phyloP scores from a whole-genome alignment of 2,329 filamentous ascomycete species.

The Grosmannia penicillata region DNA sequence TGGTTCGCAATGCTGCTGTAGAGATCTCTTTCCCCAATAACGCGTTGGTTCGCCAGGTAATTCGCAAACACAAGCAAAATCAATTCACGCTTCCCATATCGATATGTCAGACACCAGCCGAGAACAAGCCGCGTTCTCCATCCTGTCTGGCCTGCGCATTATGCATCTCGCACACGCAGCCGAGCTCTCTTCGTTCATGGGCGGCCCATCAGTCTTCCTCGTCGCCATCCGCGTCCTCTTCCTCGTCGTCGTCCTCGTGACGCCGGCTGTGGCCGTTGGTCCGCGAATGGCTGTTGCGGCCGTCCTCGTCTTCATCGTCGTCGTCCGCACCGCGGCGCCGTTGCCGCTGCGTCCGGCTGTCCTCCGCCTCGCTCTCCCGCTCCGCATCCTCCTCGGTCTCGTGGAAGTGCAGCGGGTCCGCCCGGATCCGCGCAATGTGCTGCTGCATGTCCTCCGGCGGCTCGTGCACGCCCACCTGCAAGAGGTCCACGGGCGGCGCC shows the following conservation, averaged over 20 bases:
- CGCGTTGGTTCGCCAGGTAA: too few relatives aligned
- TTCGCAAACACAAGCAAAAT: too few relatives aligned
- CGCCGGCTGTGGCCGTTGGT: conserved; percentile 6
- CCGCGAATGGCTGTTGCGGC: conserved; percentile 4
- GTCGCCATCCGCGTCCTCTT: conserved; percentile 30
- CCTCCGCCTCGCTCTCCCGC: conserved; percentile 14
- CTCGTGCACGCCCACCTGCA: conserved; percentile 39
- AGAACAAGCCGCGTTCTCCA: too few relatives aligned
- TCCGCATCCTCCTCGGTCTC: conserved; percentile 20
- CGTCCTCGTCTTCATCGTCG: background rate
- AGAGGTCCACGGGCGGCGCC: conserved; percentile 32
- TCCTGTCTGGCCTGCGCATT: too few relatives aligned
- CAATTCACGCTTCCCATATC: too few relatives aligned
- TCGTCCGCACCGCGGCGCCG: conserved; percentile 2
- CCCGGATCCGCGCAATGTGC: conserved; percentile 37
- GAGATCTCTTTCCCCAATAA: too few relatives aligned
- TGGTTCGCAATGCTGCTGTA: too few relatives aligned
- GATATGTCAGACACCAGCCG: too few relatives aligned
- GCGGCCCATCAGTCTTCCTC: conserved; percentile 15
- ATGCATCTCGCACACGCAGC: too few relatives aligned
- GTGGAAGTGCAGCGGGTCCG: conserved; percentile 34
- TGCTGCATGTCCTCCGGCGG: conserved; percentile 36
- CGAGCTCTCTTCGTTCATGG: too few relatives aligned
- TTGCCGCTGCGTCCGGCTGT: conserved; percentile 10
- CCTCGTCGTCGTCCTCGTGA: conserved; percentile 11